Evolutionary conservation across 768 basidiomycete genomes (phyloP), one percentile per base, ranked within the genome.

Genomic region (Amyloporia xantha): DNA sequence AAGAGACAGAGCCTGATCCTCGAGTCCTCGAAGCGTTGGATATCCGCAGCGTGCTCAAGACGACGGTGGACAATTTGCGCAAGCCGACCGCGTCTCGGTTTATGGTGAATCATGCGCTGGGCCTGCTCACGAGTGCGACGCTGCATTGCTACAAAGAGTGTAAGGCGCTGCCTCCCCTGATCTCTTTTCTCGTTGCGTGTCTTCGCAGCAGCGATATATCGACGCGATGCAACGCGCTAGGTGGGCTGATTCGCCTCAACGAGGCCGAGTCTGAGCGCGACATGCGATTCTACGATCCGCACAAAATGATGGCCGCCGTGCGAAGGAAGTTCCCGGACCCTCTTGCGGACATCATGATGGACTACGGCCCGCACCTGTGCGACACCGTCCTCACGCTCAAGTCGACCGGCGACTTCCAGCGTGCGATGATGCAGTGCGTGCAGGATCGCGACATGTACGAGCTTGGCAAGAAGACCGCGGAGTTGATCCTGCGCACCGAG

Each of bases 171-270:
- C 73, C 75, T 1, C 61, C 71, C 1, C 63, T 74, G 43, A 60
- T 73, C n/a, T 65, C 68, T 19, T 73, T 79, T 52, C 65, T 84
- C 11, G 72, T 80, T 11, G 77, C 80, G 1, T 73, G 74, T 20
- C 61, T 82, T 26, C 72, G 79, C 39, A 76, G 75, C 60, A 65
- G 66, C 20, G 78, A 81, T 57, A 73, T 80, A 63, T 67, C 71
- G 23, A 70, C 64, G 2, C 75, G 79, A 2, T 72, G 70, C 54
- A 62, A 62, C 1, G 81, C 74, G 10, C 68, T 84, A 9, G 73
- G 73, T 7, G 81, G 69, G 2, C 62, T 84, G 10, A 64, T 81
- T 20, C 72, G 77, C 26, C 64, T 84, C 4, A 72, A 79, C 56
- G 61, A 55, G 11, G 53, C 61, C 4, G 66, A 70, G 12, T 57